Base-by-base conservation (phyloP, 345 rosid species). In the Salix suchowensis region DNA sequence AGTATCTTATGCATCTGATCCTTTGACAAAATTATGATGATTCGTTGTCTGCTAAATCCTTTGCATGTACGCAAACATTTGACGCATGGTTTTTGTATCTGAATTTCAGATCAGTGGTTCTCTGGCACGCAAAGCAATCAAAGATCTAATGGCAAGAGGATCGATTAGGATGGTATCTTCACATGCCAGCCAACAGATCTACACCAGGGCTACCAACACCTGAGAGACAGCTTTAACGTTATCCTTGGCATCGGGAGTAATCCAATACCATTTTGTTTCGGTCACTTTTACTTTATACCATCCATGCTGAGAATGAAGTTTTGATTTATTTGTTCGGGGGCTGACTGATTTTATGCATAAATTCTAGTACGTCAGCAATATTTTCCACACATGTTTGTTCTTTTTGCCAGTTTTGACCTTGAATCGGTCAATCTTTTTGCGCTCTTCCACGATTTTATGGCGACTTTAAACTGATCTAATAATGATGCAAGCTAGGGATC, bases 71-170 rank as follows among this genome's bases (percentile, higher is more conserved):
- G 52, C 6, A 46, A 46, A 14, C 18, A 15, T 46, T 14, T 46
- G 52, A 46, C 1, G 62, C 26, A 4, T 30, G 34, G 9, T 34
- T 65, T 65, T 28, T 11, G 3, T 65, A 18, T 1, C 44, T 62
- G 32, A 18, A 15, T 50, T 39, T 34, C 78, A 91, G 90, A 82
- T 89, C 0, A 88, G 48, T 18, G 90, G 97, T 8, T 91, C 91
- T 1, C 86, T 90, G 69, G 96, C 96, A 36, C 79, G 89, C 65
- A 84, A 77, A 76, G 96, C 92, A 8, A 91, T 89, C 71, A 85
- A 84, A 87, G 96, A 91, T 70, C 84, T 89, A 74, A 86, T 85
- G 97, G 97, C 94, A 0, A 90, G 87, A 79, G 94, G 94, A 52
- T 80, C 86, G 46, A 82, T 88, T 74, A 86, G 97, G 85, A 91